Conservation (phyloP, 306 rosid species). For the Echinosophora koreensis region DNA sequence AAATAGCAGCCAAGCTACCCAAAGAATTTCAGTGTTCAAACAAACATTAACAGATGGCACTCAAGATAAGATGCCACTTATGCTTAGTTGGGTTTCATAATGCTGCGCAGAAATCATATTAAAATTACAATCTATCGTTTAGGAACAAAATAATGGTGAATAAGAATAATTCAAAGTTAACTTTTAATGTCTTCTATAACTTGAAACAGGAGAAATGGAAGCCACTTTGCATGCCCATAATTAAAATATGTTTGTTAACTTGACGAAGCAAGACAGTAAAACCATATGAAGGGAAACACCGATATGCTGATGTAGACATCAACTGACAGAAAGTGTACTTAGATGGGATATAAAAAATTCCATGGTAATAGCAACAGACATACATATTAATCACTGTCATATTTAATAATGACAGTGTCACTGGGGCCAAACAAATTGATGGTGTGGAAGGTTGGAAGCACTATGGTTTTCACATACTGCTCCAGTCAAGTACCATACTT, state of each 20-base stretch:
- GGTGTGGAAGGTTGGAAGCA: neutral
- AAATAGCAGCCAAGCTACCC: constrained; percentile 33
- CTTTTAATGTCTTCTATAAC: neutral
- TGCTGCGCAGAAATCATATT: constrained; percentile 5
- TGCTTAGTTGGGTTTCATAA: constrained; percentile 21
- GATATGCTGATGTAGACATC: neutral
- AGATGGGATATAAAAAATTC: constrained; percentile 7
- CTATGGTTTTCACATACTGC: neutral
- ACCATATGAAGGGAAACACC: neutral
- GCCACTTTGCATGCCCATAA: constrained; percentile 16
- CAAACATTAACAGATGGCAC: constrained; percentile 27
- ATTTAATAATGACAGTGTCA: neutral
- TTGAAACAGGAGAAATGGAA: constrained; percentile 24
- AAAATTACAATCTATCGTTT: neutral
- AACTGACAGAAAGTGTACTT: constrained; percentile 9
- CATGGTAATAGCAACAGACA: neutral
- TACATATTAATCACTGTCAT: neutral
- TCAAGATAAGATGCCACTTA: constrained; percentile 35
- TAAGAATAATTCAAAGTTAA: constrained; percentile 17
- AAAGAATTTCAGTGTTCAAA: constrained; percentile 20
- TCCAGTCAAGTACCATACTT: neutral
- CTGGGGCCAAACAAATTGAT: neutral
- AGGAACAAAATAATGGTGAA: constrained; percentile 24
- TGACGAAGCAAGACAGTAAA: constrained; percentile 11
- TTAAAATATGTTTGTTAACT: constrained; percentile 23